Evolutionary conservation across 2,329 filamentous ascomycete species (phyloP), one percentile per base, ranked within the genome.

Genomic region (Epichloe gansuensis): DNA sequence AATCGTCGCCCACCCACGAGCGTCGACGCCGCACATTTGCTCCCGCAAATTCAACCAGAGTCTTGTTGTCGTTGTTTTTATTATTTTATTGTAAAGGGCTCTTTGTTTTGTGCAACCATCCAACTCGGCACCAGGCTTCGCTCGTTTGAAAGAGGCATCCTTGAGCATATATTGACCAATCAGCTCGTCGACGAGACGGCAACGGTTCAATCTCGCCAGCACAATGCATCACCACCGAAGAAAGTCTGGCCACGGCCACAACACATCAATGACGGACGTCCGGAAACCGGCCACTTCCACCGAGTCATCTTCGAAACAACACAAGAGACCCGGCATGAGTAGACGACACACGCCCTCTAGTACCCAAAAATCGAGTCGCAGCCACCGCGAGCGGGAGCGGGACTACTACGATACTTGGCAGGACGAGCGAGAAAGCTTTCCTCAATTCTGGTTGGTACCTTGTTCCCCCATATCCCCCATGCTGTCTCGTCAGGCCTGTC

Each of bases 381-480:
- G 68, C 54, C 69, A 73, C 11, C 72, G 72, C 51, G 74, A 78
- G 47, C 69, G 74, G 27, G 75, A 78, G 55, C 68, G 69, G 61
- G 70, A 74, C 1, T n/a, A 36, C 34, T 39, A 55, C 53, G 74
- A 76, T 38, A 71, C 70, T 63, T 77, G 70, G 63, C 74, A 78
- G 50, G 74, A 81, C 51, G 78, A 81, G 60, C 71, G 77, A 51
- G 80, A 83, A 61, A 80, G 75, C 64, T 83, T 84, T 56, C 80
- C 80, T 23, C 79, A 82, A 62, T 83, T 73, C 61, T 84, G 80
- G 80, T 84, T 84, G 80, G 80, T 84, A 74, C 53, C 78, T 75
- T 12, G 3, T 40, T 25, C 5, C 7, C 17, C 17, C 17, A 2
- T 21, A 21, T 21, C 17, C 17, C 13, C 2, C 17, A 13, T 4